phyloP scores from a whole-genome alignment of 176 grass and related monocot species.

The Bonia amplexicaulis region DNA sequence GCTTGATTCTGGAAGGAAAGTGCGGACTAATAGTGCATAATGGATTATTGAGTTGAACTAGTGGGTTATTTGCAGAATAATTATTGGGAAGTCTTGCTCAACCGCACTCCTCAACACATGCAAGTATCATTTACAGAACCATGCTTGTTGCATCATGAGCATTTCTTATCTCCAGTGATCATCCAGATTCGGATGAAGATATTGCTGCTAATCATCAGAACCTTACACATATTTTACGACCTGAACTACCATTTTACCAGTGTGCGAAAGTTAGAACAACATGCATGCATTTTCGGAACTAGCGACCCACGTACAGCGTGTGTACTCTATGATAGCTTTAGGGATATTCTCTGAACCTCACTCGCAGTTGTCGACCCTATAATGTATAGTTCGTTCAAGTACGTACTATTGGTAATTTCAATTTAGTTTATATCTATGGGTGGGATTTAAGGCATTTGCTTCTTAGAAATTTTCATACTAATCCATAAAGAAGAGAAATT shows the following conservation, averaged over 20 bases:
- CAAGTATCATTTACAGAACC: not conserved
- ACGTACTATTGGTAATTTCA: not conserved
- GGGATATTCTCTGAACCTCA: not conserved
- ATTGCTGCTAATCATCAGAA: not conserved
- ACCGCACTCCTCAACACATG: constrained; percentile 22
- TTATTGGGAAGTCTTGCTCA: constrained; percentile 18
- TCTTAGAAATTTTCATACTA: no score
- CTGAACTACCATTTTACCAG: not conserved
- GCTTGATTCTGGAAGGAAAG: constrained; percentile 6
- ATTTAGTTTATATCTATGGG: not conserved
- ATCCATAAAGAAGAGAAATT: no score
- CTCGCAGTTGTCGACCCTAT: not conserved
- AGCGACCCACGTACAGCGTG: not conserved
- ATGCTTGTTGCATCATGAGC: not conserved
- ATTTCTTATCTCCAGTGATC: not conserved
- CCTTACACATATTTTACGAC: constrained; percentile 19
- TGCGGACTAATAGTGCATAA: not conserved
- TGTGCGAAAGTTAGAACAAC: constrained; percentile 16
- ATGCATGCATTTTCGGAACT: not conserved
- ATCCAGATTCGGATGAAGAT: constrained; percentile 26
- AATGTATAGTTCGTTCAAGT: not conserved
- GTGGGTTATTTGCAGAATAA: not conserved
- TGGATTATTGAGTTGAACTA: not conserved
- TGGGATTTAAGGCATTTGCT: no score
- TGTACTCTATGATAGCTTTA: no score